phyloP scores from a whole-genome alignment of 139 green algal species.

The Chlorella sp. region DNA sequence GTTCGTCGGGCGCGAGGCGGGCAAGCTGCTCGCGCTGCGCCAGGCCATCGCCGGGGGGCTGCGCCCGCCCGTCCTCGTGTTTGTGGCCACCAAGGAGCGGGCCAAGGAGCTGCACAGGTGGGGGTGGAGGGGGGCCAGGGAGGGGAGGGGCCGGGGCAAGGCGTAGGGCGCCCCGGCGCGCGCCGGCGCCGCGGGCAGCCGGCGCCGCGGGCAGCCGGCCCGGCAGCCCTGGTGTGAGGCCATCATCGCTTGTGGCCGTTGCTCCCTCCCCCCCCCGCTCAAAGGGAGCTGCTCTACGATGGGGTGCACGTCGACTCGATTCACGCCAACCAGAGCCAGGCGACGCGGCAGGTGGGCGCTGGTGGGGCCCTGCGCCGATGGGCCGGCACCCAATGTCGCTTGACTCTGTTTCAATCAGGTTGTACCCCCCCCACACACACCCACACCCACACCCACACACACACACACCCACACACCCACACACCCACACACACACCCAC shows the following conservation, averaged over 20 bases:
- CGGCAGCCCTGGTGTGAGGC: background rate
- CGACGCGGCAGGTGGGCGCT: conserved; percentile 53
- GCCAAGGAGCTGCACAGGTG: conserved; percentile 73
- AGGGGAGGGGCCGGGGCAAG: background rate
- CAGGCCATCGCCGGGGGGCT: conserved; percentile 83
- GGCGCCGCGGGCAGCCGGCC: background rate
- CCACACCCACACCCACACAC: too few species aligned
- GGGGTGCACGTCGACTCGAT: conserved; percentile 85
- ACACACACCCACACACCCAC: too few species aligned
- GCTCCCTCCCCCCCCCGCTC: conserved; percentile 12
- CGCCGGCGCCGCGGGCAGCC: too few species aligned
- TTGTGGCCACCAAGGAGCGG: conserved; percentile 88
- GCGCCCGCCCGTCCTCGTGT: conserved; percentile 89
- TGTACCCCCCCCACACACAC: too few species aligned
- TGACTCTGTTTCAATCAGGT: too few species aligned
- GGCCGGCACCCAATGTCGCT: too few species aligned
- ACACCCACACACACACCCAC: too few species aligned
- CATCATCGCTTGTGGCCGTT: background rate
- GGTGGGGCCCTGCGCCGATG: too few species aligned
- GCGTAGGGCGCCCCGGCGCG: too few species aligned
- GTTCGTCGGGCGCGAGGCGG: conserved; percentile 91
- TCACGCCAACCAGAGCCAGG: conserved; percentile 69
- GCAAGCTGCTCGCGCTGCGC: conserved; percentile 91
- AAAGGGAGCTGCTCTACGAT: conserved; percentile 86
- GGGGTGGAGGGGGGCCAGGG: background rate